A percentile compares a stretch with the other conserved stretches of the same genome.
Evolutionary conservation across 306 rosid genomes (phyloP).

Genomic region (Astragalus glycyphyllos): DNA sequence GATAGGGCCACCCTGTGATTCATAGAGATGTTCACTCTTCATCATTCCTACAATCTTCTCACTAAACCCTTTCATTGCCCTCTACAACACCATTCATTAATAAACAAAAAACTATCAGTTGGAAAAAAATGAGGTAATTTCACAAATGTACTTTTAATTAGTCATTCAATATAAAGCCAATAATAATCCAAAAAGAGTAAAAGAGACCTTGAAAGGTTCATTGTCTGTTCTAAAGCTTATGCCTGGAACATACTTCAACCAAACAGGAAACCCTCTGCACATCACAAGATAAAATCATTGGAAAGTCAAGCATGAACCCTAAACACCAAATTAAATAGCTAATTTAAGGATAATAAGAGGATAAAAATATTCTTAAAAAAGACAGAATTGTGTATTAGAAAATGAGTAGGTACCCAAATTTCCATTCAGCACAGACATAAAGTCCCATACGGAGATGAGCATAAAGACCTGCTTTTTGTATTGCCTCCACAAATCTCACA

Average conservation of each 20-base stretch:
- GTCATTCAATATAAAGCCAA: conserved; percentile 12
- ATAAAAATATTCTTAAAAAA: background rate
- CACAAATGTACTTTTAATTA: background rate
- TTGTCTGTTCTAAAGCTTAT: conserved; percentile 99
- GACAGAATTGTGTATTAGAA: background rate
- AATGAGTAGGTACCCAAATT: conserved; percentile 74
- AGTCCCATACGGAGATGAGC: conserved; percentile 99
- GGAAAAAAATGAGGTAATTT: background rate
- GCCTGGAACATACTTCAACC: conserved; percentile 98
- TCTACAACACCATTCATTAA: conserved; percentile 62
- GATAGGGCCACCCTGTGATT: conserved; percentile 99
- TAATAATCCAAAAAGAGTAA: background rate
- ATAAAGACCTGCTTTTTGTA: conserved; percentile 93
- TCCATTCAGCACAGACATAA: conserved; percentile 99
- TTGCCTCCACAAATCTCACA: conserved; percentile 83
- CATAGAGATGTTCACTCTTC: conserved; percentile 86
- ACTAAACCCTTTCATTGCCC: conserved; percentile 93
- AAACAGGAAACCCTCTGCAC: conserved; percentile 96
- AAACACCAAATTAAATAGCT: conserved; percentile 22
- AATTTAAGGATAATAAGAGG: conserved; percentile 8
- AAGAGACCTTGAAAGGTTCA: conserved; percentile 90
- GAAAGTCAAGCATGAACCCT: conserved; percentile 2
- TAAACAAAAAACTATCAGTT: conserved; percentile 28
- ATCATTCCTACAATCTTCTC: conserved; percentile 95
- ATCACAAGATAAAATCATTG: conserved; percentile 24